Base-by-base conservation (phyloP, 768 basidiomycete species). In the Rhodosporidiobolus sp. region DNA sequence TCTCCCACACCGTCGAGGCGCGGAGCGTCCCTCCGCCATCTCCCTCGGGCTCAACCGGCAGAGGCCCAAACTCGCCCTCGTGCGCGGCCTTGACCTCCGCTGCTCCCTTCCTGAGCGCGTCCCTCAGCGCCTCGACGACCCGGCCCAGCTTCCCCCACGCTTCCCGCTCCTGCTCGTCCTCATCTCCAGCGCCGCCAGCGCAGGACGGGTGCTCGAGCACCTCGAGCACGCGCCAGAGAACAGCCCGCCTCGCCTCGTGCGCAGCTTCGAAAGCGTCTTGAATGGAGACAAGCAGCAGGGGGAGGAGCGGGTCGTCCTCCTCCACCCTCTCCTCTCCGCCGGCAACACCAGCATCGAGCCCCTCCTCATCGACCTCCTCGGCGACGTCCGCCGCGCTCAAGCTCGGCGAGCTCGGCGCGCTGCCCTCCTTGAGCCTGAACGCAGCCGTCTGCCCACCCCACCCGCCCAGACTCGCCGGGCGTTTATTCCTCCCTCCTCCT, bases 401-500 rank as follows among this genome's bases (percentile, higher is more conserved):
- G 14, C 24, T 30, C 63, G 38, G 9, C 8, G 24, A 61, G 45
- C 60, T 43, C n/a, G 49, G 50, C 50, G 22, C 12, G 28, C 19
- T 22, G 48, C 35, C 63, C 4, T n/a, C 46, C 34, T 11, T n/a
- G 24, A 55, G 43, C 34, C n/a, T 14, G 19, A 56, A 56, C 38
- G 63, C 50, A 48, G 50, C 53, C 24, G 49, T 35, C 7, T 20
- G 63, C 11, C 61, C 70, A n/a, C 52, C 45, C 57, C 60, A 50
- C 11, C 70, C 70, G 55, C 70, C 70, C 54, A 71, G 32, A n/a
- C 70, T 71, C 17, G 14, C 20, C 24, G 70, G 70, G 26, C 69
- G 58, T 28, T 60, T 62, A n/a, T 22, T 35, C 45, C 4, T 38
- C 22, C 20, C 43, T n/a, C 58, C 34, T 8, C 14, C 43, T n/a